These are phyloP conservation scores for Coniella lustricola DNA, from an alignment of 2,329 filamentous ascomycete species.

Conservation along the genomic window DNA sequence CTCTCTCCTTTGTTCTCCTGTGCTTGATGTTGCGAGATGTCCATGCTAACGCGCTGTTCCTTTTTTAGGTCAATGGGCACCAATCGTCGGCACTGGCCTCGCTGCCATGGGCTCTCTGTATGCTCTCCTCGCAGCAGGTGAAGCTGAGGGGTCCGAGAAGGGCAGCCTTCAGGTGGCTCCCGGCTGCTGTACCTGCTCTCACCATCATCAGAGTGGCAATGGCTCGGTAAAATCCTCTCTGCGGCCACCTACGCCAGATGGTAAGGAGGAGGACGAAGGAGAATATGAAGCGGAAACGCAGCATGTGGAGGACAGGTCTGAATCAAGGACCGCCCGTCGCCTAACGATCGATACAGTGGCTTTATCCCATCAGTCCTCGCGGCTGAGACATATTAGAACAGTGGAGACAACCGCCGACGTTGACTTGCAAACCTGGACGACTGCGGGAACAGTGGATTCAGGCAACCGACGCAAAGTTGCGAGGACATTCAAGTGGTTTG, in stretches of 20 bases:
- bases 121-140: conserved; percentile 2
- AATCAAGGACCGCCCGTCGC: neutral
- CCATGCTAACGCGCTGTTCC: neutral
- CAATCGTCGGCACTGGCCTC: conserved; percentile 50
- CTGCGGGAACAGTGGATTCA: neutral
- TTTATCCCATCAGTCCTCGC: neutral
- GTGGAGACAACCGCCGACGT: neutral
- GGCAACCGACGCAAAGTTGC: conserved; percentile 3
- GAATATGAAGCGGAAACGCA: neutral
- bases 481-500: conserved; percentile 1
- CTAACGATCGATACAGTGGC: neutral
- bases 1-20: neutral
- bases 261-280: neutral
- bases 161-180: neutral
- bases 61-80: conserved; percentile 48
- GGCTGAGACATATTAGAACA: neutral
- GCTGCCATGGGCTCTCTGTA: conserved; percentile 49
- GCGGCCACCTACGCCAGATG: neutral
- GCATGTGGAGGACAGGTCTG: neutral
- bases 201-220: neutral
- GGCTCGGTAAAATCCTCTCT: neutral
- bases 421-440: neutral
- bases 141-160: neutral
- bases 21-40: neutral
- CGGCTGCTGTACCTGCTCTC: neutral